Percentiles rank a stretch among this genome's conserved stretches.
phyloP scores from a whole-genome alignment of 176 grass and related monocot species.

The Tillandsia leiboldiana region DNA sequence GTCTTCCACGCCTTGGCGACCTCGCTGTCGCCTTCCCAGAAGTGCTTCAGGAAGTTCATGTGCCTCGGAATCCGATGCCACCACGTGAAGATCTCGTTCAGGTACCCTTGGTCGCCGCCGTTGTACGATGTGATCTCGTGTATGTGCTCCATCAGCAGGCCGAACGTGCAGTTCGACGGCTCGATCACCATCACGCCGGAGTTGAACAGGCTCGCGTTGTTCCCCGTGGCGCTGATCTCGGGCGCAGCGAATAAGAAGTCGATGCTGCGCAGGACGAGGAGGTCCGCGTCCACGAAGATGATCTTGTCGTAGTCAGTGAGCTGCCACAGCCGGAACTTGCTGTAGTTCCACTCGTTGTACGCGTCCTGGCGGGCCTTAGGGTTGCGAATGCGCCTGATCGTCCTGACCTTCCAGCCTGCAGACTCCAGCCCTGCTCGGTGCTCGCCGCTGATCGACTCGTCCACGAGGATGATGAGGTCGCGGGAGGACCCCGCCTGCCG shows the following conservation, averaged over 20 bases:
- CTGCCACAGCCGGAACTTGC: conserved; percentile 86
- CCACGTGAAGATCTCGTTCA: conserved; percentile 55
- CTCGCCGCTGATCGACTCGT: conserved; percentile 24
- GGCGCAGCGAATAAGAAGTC: conserved; percentile 48
- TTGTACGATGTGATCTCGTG: conserved; percentile 37
- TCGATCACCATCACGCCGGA: conserved; percentile 73
- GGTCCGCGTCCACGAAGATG: conserved; percentile 68
- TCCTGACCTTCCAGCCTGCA: conserved; percentile 48
- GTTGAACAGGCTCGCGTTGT: conserved; percentile 50
- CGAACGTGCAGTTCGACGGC: conserved; percentile 64
- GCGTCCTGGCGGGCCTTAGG: conserved; percentile 36
- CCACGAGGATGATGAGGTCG: conserved; percentile 62
- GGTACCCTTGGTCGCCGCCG: conserved; percentile 43
- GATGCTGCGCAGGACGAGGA: conserved; percentile 49
- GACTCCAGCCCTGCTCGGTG: conserved; percentile 37
- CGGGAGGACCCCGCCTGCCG: conserved; percentile 41
- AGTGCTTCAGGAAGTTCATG: conserved; percentile 56
- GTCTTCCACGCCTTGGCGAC: conserved; percentile 22
- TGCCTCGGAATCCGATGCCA: conserved; percentile 37
- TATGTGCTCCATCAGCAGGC: conserved; percentile 46
- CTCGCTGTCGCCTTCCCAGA: conserved; percentile 21
- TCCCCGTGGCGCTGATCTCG: conserved; percentile 52
- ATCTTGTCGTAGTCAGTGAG: conserved; percentile 66
- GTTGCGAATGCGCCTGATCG: conserved; percentile 49
- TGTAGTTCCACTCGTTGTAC: conserved; percentile 88